Conservation (phyloP, 345 rosid species). For the Brassica cretica region DNA sequence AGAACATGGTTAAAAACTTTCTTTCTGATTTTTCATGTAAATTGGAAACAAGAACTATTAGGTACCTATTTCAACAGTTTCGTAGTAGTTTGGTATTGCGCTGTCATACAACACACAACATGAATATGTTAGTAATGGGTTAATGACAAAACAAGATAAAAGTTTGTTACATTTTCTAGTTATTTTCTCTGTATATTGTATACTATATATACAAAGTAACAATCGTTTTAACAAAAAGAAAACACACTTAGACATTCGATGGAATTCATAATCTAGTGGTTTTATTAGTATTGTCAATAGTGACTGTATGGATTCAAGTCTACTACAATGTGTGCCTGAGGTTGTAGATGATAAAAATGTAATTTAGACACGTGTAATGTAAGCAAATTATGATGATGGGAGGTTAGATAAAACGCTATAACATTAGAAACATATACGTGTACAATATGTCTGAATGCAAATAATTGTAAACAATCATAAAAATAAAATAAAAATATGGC, state of each 20-base stretch:
- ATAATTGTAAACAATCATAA: not conserved
- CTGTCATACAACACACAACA: slow-evolving; percentile 16
- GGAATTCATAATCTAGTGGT: not conserved
- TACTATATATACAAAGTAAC: not conserved
- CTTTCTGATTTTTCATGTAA: slow-evolving; percentile 15
- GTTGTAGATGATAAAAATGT: too few species aligned
- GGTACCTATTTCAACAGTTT: slow-evolving; percentile 2
- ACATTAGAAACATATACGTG: not conserved
- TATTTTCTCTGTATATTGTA: not conserved
- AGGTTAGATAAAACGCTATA: not conserved
- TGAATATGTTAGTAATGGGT: not conserved
- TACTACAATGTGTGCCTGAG: too few species aligned
- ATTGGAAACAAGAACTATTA: slow-evolving; percentile 14
- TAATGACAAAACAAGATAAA: not conserved
- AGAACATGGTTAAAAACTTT: slow-evolving; percentile 24
- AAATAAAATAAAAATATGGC: not conserved
- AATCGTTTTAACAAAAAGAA: not conserved
- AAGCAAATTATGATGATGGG: not conserved
- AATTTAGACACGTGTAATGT: not conserved
- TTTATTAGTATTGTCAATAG: not conserved
- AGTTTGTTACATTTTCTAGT: not conserved
- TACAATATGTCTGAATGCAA: not conserved
- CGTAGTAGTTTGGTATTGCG: slow-evolving; percentile 2
- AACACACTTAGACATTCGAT: not conserved
- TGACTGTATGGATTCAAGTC: not conserved